These are phyloP conservation scores for Pyrus hybrid DNA, from an alignment of 331 rosid species.

Conservation along the genomic window DNA sequence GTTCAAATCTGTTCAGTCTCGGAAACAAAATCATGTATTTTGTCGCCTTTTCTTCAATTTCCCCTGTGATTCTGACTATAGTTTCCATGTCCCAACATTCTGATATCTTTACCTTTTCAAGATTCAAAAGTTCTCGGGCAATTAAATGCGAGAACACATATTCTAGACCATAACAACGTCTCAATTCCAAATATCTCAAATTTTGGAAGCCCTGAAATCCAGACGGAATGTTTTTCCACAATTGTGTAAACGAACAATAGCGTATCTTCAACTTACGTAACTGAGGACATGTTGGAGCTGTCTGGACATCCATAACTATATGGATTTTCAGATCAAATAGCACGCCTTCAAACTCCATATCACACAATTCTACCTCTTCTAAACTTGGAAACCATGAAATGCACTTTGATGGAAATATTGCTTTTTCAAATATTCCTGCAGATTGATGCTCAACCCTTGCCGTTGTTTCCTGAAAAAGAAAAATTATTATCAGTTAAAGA, in stretches of 20 bases:
- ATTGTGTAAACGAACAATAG: rapidly evolving
- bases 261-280: rapidly evolving
- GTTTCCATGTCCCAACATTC: rapidly evolving
- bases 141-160: neutral
- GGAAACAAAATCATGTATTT: neutral
- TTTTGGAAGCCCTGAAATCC: neutral
- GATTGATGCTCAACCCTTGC: neutral
- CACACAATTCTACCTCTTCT: rapidly evolving
- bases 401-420: neutral
- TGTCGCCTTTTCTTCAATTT: neutral
- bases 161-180: rapidly evolving
- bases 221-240: neutral
- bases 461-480: neutral
- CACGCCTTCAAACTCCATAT: rapidly evolving
- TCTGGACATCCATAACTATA: neutral
- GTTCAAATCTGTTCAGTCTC: neutral
- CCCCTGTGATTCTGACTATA: neutral
- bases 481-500: too few species aligned
- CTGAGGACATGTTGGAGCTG: neutral
- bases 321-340: neutral
- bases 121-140: neutral
- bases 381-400: neutral
- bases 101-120: rapidly evolving
- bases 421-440: neutral
- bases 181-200: rapidly evolving